Conservation (phyloP, 1,284 basidiomycete species). For the Ceratobasidium sp. region DNA sequence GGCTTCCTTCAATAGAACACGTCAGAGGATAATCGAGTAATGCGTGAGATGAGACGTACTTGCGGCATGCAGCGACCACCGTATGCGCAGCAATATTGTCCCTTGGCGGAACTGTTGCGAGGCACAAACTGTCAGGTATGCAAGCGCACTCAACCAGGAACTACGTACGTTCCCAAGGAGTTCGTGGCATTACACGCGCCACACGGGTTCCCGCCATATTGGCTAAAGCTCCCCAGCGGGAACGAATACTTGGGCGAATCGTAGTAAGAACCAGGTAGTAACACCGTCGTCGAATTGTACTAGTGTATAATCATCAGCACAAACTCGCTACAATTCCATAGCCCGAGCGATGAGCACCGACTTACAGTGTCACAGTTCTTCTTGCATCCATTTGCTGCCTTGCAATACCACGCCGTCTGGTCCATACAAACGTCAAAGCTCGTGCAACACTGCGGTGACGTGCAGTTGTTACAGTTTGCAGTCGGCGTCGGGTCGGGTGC, state of each 20-base stretch:
- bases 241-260: background rate
- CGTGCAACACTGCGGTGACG: conserved; percentile 11
- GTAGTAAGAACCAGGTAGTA: background rate
- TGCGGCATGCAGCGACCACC: no score
- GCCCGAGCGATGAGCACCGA: background rate
- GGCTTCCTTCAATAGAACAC: no score
- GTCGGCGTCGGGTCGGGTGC: conserved; percentile 1
- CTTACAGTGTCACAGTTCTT: conserved; percentile 9
- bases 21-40: no score
- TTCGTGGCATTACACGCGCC: no score
- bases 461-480: conserved; percentile 6
- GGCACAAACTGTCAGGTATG: no score
- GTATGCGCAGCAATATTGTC: no score
- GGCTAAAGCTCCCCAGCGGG: background rate
- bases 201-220: no score
- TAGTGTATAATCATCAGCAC: background rate
- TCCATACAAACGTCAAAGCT: background rate
- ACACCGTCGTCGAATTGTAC: background rate
- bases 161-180: no score
- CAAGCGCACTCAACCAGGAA: no score
- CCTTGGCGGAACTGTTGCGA: no score
- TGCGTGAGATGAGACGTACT: no score
- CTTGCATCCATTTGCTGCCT: conserved; percentile 2
- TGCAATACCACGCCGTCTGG: conserved; percentile 7
- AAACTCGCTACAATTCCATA: background rate